phyloP scores from a whole-genome alignment of 2,329 filamentous ascomycete genomes.

The Aureobasidium uvarum region DNA sequence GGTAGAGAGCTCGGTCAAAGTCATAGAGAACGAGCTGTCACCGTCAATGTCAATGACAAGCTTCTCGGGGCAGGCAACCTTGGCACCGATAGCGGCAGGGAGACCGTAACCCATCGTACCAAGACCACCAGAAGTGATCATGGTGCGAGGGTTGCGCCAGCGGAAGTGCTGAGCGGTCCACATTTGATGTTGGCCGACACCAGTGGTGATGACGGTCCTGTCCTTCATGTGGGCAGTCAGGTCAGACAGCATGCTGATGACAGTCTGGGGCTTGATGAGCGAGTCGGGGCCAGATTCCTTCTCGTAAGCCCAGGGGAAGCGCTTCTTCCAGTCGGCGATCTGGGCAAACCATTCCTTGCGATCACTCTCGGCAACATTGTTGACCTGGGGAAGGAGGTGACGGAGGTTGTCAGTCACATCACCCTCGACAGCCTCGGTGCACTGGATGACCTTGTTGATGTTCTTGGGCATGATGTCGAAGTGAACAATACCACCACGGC shows the following conservation, averaged over 20 bases:
- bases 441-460: conserved; percentile 99
- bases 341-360: conserved; percentile 84
- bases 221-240: conserved; percentile 78
- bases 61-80: conserved; percentile 77
- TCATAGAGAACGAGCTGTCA: conserved; percentile 99
- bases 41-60: conserved; percentile 96
- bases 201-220: conserved; percentile 83
- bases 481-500: conserved; percentile 90
- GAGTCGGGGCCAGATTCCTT: conserved; percentile 66
- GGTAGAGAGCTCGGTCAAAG: conserved; percentile 88
- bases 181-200: conserved; percentile 98
- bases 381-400: conserved; percentile 69
- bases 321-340: conserved; percentile 86
- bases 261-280: conserved; percentile 88
- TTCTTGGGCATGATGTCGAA: conserved; percentile 99
- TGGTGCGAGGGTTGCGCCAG: conserved; percentile 85
- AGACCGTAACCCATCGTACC: conserved; percentile 96
- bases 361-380: conserved; percentile 60
- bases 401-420: conserved; percentile 80
- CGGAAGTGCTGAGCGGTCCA: conserved; percentile 97
- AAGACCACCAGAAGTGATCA: conserved; percentile 95
- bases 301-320: conserved; percentile 87
- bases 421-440: conserved; percentile 91
- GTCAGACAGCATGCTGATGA: conserved; percentile 87
- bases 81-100: conserved; percentile 91